phyloP scores from a whole-genome alignment of 2,329 filamentous ascomycete genomes.

The Rhexocercosporidium sp. region DNA sequence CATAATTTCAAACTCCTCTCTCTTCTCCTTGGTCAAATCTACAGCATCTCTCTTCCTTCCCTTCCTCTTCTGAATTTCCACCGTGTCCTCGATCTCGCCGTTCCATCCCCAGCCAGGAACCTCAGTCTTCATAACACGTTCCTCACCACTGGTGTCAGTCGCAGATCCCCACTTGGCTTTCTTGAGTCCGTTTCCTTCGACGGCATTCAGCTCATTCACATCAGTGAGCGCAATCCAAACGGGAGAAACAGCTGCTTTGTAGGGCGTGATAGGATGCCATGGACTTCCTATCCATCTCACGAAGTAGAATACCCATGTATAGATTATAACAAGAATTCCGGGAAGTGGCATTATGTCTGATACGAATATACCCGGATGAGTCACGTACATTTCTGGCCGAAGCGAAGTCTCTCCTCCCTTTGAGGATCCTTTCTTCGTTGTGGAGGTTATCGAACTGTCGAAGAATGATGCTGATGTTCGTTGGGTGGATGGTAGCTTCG shows the following conservation, averaged over 20 bases:
- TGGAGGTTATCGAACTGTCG: constrained; percentile 41
- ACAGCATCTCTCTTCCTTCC: constrained; percentile 64
- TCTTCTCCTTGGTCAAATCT: constrained; percentile 65
- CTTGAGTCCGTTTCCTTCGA: constrained; percentile 51
- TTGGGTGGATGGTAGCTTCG: constrained; percentile 66
- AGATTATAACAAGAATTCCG: constrained; percentile 70
- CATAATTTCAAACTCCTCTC: constrained; percentile 64
- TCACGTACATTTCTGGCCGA: constrained; percentile 73
- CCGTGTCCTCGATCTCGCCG: constrained; percentile 55
- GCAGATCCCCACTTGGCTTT: constrained; percentile 85
- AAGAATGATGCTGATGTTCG: constrained; percentile 64
- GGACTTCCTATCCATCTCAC: constrained; percentile 81
- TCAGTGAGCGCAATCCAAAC: constrained; percentile 79
- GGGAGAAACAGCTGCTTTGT: constrained; percentile 76
- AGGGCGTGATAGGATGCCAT: constrained; percentile 83
- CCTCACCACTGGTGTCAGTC: constrained; percentile 61
- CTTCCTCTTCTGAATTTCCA: constrained; percentile 55
- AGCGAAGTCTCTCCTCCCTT: constrained; percentile 27
- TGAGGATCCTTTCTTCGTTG: constrained; percentile 30
- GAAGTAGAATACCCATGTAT: constrained; percentile 71
- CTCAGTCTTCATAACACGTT: constrained; percentile 76
- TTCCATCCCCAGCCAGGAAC: constrained; percentile 85
- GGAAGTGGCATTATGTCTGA: constrained; percentile 81
- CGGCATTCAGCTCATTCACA: constrained; percentile 63
- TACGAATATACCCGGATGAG: constrained; percentile 85